Conservation (phyloP, 352 stramenopile genomes). For the Globisporangium nodosum region DNA sequence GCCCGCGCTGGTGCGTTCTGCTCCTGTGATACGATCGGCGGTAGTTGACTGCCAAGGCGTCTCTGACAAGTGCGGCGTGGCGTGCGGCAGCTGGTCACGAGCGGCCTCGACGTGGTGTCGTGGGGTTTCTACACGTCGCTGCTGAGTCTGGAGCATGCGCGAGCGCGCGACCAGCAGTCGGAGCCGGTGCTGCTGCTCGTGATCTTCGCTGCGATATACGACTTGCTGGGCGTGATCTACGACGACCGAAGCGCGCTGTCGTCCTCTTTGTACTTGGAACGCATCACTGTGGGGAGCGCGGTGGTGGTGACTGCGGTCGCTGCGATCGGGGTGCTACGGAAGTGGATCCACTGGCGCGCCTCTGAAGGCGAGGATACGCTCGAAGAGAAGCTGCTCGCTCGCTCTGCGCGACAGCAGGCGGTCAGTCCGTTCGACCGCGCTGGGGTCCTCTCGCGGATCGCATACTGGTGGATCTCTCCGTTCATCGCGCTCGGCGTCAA, state of each 20-base stretch:
- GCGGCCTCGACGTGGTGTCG: conserved; percentile 9
- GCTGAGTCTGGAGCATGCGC: conserved; percentile 11
- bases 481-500: conserved; percentile 45
- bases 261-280: background rate
- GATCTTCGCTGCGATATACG: conserved; percentile 15
- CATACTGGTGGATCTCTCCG: conserved; percentile 63
- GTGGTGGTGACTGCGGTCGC: background rate
- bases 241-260: background rate
- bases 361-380: background rate
- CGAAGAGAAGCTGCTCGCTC: background rate
- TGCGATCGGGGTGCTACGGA: conserved; percentile 12
- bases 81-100: conserved; percentile 8
- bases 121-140: conserved; percentile 16
- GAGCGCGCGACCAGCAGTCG: background rate
- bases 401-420: background rate
- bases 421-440: conserved; percentile 47
- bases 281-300: background rate
- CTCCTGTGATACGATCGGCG: background rate
- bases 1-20: conserved; percentile 25
- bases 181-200: conserved; percentile 9
- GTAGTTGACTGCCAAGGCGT: background rate
- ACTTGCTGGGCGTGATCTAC: conserved; percentile 2
- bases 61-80: background rate
- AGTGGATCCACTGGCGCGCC: background rate
- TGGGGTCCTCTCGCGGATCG: conserved; percentile 48